phyloP scores from a whole-genome alignment of 129 eudicot genomes.

The Ambrosia artemisiifolia region DNA sequence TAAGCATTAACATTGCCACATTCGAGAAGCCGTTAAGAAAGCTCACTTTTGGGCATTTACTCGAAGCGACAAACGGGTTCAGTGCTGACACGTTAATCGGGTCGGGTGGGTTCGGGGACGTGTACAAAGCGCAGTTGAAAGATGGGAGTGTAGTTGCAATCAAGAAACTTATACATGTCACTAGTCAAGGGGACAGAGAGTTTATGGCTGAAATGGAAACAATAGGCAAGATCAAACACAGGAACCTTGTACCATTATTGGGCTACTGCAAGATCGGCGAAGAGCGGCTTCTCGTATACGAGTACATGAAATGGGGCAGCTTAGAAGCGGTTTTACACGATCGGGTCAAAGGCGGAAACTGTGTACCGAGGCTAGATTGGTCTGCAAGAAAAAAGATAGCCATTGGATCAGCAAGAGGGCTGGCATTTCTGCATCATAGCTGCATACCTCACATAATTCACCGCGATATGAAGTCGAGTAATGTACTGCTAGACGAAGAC shows the following conservation, averaged over 20 bases:
- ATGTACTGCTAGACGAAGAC: slow-evolving; percentile 74
- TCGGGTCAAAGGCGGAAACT: slow-evolving; percentile 38
- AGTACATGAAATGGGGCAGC: slow-evolving; percentile 96
- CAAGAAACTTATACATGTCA: slow-evolving; percentile 76
- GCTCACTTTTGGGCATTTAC: slow-evolving; percentile 73
- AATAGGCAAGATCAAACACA: slow-evolving; percentile 75
- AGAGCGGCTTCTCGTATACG: slow-evolving; percentile 77
- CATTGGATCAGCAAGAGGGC: slow-evolving; percentile 80
- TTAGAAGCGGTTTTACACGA: slow-evolving; percentile 81
- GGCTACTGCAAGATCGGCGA: slow-evolving; percentile 88
- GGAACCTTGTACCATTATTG: slow-evolving; percentile 69
- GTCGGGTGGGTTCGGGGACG: slow-evolving; percentile 87
- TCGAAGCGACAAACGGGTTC: slow-evolving; percentile 88
- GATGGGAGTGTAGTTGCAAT: slow-evolving; percentile 77
- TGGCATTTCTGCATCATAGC: slow-evolving; percentile 89
- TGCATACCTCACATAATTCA: slow-evolving; percentile 91
- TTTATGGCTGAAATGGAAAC: slow-evolving; percentile 98
- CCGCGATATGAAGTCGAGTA: slow-evolving; percentile 85
- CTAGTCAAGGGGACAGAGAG: slow-evolving; percentile 85
- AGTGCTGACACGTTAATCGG: slow-evolving; percentile 71
- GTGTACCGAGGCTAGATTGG: slow-evolving; percentile 59
- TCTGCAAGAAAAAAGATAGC: slow-evolving; percentile 65
- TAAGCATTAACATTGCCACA: slow-evolving; percentile 81
- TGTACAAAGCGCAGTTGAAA: slow-evolving; percentile 68
- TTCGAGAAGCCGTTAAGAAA: slow-evolving; percentile 79